Evolutionary conservation across 2,329 filamentous ascomycete genomes (phyloP).

Genomic region (Cladosporium sp.): DNA sequence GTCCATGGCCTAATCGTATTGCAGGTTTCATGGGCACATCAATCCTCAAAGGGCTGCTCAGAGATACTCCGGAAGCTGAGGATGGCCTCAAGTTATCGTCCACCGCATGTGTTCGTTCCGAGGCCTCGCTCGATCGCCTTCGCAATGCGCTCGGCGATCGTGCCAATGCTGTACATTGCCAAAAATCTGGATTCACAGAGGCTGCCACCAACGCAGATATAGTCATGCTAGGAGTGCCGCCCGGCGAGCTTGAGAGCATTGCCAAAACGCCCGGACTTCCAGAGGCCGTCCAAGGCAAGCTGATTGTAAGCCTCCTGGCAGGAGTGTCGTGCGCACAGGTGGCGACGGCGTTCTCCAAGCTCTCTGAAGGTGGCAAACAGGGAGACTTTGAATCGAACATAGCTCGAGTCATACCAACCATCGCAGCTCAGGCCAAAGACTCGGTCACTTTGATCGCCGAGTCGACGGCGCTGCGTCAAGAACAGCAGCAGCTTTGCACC

Average conservation of each 20-base stretch:
- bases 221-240: slow-evolving; percentile 26
- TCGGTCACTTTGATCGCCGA: slow-evolving; percentile 28
- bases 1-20: neutral
- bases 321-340: slow-evolving; percentile 25
- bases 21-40: slow-evolving; percentile 30
- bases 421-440: slow-evolving; percentile 24
- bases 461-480: slow-evolving; percentile 17
- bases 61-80: neutral
- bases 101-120: slow-evolving; percentile 21
- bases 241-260: slow-evolving; percentile 22
- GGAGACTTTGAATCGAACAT: slow-evolving; percentile 20
- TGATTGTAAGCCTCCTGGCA: slow-evolving; percentile 27
- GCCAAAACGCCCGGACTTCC: slow-evolving; percentile 20
- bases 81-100: slow-evolving; percentile 19
- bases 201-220: slow-evolving; percentile 23
- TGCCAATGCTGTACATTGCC: slow-evolving; percentile 16
- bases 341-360: slow-evolving; percentile 15
- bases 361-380: neutral
- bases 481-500: neutral
- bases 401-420: slow-evolving; percentile 27
- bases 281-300: slow-evolving; percentile 23
- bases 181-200: slow-evolving; percentile 17
- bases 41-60: slow-evolving; percentile 24
- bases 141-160: slow-evolving; percentile 10
- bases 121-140: slow-evolving; percentile 21